Evolutionary conservation across 1,284 basidiomycete species (phyloP).

Genomic region (Thelephora terrestris): DNA sequence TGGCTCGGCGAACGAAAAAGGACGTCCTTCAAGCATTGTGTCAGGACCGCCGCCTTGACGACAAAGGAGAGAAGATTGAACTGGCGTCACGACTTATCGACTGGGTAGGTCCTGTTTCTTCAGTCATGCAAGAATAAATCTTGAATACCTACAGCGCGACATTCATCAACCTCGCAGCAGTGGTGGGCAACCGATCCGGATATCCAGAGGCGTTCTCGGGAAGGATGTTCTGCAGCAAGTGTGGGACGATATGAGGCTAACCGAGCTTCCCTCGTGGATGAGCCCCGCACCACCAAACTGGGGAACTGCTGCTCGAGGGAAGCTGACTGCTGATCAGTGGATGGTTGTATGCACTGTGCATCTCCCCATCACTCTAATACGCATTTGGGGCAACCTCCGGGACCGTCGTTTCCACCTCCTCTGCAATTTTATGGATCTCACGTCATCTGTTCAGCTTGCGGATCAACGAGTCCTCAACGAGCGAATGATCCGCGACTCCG

Average conservation of each 20-base stretch:
- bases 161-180: too few relatives aligned
- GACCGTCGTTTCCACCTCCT: constrained; percentile 8
- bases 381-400: constrained; percentile 10
- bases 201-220: not conserved
- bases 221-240: constrained; percentile 5
- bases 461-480: constrained; percentile 4
- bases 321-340: constrained; percentile 21
- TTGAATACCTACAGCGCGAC: not conserved
- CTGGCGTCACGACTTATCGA: not conserved
- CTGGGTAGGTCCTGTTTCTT: not conserved
- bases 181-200: too few relatives aligned
- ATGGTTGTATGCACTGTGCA: constrained; percentile 12
- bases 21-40: too few relatives aligned
- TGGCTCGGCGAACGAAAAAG: too few relatives aligned
- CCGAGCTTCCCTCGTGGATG: constrained; percentile 16
- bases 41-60: not conserved
- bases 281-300: constrained; percentile 11
- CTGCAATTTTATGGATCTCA: constrained; percentile 15
- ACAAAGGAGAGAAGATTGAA: not conserved
- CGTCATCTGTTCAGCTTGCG: constrained; percentile 10
- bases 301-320: constrained; percentile 13
- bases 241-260: constrained; percentile 10
- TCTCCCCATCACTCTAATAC: constrained; percentile 13
- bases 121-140: not conserved
- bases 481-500: constrained; percentile 5